These are phyloP conservation scores for Penicillium sp. DNA, from an alignment of 2,329 filamentous ascomycete species.

Conservation along the genomic window DNA sequence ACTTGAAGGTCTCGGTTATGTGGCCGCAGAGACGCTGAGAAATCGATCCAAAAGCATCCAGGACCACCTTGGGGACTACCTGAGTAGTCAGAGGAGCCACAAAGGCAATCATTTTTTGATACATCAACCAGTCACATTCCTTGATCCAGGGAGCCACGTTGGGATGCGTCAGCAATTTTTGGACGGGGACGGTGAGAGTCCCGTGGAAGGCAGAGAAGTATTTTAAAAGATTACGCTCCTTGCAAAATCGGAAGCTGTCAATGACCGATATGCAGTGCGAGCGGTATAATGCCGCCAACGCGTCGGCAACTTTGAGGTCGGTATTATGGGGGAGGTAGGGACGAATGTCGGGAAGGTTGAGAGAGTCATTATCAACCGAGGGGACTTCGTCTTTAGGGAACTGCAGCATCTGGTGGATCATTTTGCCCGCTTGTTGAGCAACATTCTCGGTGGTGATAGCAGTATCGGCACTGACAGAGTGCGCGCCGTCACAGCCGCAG, in stretches of 20 bases:
- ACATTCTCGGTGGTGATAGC: constrained; percentile 43
- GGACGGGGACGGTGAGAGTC: constrained; percentile 93
- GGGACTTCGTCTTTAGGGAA: constrained; percentile 39
- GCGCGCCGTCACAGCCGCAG: constrained; percentile 37
- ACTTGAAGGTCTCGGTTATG: constrained; percentile 81
- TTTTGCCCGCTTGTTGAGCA: constrained; percentile 40
- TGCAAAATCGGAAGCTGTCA: constrained; percentile 93
- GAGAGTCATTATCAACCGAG: constrained; percentile 66
- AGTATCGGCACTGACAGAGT: constrained; percentile 32
- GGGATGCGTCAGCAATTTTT: constrained; percentile 84
- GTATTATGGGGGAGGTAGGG: constrained; percentile 79
- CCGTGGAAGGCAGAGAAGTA: constrained; percentile 95
- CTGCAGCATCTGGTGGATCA: constrained; percentile 46
- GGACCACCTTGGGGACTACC: constrained; percentile 83
- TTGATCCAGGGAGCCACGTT: constrained; percentile 90
- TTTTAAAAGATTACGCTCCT: constrained; percentile 95
- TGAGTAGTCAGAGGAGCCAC: constrained; percentile 87
- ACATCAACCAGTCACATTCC: constrained; percentile 92
- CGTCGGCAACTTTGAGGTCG: constrained; percentile 83
- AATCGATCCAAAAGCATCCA: constrained; percentile 86
- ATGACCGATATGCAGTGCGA: constrained; percentile 95
- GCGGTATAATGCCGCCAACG: constrained; percentile 83
- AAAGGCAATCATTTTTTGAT: constrained; percentile 95
- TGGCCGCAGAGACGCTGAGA: constrained; percentile 79
- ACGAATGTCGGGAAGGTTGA: constrained; percentile 84